Base-by-base conservation (phyloP, 371 early-diverging fungal genomes). In the Mucor saturninus region DNA sequence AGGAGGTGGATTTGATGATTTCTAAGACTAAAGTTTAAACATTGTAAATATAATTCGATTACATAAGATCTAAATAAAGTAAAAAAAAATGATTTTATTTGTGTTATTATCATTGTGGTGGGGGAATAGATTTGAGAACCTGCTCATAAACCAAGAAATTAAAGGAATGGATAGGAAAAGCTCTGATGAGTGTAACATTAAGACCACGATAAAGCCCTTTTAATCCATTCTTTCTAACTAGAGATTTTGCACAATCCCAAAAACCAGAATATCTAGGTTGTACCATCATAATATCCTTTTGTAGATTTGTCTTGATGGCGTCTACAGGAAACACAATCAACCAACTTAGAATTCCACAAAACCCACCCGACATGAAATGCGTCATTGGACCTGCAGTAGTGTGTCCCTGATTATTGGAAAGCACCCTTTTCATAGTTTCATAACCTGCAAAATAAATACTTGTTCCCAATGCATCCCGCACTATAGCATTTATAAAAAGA, bases 121-220 rank as follows among this genome's bases (percentile, higher is more conserved):
- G 65, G 38, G 76, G 76, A 37, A 76, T 76, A 6, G 59, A 48
- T 62, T 71, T 68, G 62, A 83, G 77, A 43, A 88, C 88, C 55
- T 84, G 85, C 69, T 91, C 91, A 61, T 91, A 91, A 9, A 92
- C 91, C 9, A 90, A 75, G 78, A 92, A 91, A 69, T 91, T 91
- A 29, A 93, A 75, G 6, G 90, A 86, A 71, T 93, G 94, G 59
- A 93, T 86, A 6, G 94, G 94, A 60, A 92, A 89, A 13, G 93
- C 93, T 9, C 94, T 77, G 30, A 92, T 76, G 8, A 92, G 76
- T 29, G 91, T 91, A 13, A 91, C 90, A 5, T 83, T 83, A 2
- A 93, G 67, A 3, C 94, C 94, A 28, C 87, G 80, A 65, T 93
- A 93, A 4, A 93, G 70, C 0, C 88, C 88, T 2, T 79, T 65